phyloP scores from a whole-genome alignment of 2,329 filamentous ascomycete species.

The Beauveria sp. region DNA sequence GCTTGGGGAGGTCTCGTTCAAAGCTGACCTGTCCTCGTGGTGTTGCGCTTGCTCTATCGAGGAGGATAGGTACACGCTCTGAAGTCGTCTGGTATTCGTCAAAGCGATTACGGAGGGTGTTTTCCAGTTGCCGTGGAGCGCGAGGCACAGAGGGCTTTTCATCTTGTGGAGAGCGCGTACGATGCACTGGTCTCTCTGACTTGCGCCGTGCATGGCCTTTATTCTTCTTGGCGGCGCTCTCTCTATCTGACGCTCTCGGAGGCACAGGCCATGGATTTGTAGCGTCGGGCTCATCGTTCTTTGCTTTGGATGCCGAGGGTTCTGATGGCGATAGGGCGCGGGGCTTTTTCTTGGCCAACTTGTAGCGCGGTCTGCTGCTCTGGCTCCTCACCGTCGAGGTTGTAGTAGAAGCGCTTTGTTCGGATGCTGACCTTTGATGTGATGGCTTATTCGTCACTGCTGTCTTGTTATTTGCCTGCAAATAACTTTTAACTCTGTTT shows the following conservation, averaged over 20 bases:
- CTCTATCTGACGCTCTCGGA: not conserved
- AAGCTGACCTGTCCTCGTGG: not conserved
- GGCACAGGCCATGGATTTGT: not conserved
- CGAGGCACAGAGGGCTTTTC: not conserved
- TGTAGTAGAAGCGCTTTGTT: not conserved
- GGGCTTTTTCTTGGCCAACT: not conserved
- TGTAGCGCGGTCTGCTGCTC: not conserved
- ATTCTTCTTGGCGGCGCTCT: not conserved
- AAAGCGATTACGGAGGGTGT: not conserved
- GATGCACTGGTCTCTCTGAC: not conserved
- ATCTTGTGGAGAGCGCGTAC: no score
- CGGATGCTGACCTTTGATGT: not conserved
- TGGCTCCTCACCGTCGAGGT: not conserved
- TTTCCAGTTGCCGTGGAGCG: not conserved
- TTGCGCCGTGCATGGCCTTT: not conserved
- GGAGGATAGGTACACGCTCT: not conserved
- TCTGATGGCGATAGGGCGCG: not conserved
- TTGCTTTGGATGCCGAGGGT: not conserved
- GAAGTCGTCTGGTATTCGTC: not conserved
- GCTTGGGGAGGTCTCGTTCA: not conserved
- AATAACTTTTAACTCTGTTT: constrained; percentile 1
- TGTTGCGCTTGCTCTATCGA: not conserved
- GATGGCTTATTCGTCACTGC: not conserved
- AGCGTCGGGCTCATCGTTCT: not conserved
- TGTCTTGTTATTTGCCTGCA: constrained; percentile 2